Evolutionary conservation across 1,139 yeast genomes (phyloP).

Genomic region (Candida smagusa): DNA sequence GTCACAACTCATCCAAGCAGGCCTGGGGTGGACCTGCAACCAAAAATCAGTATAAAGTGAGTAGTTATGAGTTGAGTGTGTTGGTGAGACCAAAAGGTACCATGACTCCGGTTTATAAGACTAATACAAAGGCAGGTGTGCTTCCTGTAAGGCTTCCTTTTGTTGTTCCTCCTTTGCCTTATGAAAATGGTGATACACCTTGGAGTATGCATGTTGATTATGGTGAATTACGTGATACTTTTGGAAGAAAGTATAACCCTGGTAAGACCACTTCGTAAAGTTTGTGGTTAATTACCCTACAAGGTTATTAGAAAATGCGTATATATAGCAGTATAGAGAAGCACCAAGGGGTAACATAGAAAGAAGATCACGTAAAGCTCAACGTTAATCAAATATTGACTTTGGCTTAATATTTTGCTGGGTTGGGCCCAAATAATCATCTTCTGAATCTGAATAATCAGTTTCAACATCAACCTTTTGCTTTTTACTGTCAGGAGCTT

Average conservation of each 20-base stretch:
- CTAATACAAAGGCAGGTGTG: slow-evolving; percentile 11
- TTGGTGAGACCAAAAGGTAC: slow-evolving; percentile 15
- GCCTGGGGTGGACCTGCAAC: slow-evolving; percentile 56
- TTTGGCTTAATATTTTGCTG: slow-evolving; percentile 30
- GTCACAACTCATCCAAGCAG: slow-evolving; percentile 62
- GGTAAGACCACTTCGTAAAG: not conserved
- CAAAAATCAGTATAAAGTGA: slow-evolving; percentile 22
- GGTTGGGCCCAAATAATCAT: slow-evolving; percentile 32
- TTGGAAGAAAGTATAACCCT: slow-evolving; percentile 18
- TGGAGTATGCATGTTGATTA: slow-evolving; percentile 39
- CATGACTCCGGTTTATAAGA: slow-evolving; percentile 37
- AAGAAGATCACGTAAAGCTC: no score
- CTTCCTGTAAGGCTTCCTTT: slow-evolving; percentile 52
- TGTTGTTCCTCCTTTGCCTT: slow-evolving; percentile 44
- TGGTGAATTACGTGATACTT: slow-evolving; percentile 20
- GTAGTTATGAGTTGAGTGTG: slow-evolving; percentile 60
- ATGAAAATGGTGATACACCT: slow-evolving; percentile 40
- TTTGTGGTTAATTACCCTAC: no score
- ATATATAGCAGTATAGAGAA: no score
- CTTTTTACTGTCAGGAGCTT: not conserved
- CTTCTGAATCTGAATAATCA: slow-evolving; percentile 20
- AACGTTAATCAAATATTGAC: slow-evolving; percentile 32
- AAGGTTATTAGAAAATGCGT: not conserved
- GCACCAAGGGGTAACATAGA: no score
- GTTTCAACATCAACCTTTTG: slow-evolving; percentile 12